Percentiles rank a stretch among this genome's conserved stretches.
Evolutionary conservation across 2,329 filamentous ascomycete species (phyloP).

Genomic region (Penicillium digitatum): DNA sequence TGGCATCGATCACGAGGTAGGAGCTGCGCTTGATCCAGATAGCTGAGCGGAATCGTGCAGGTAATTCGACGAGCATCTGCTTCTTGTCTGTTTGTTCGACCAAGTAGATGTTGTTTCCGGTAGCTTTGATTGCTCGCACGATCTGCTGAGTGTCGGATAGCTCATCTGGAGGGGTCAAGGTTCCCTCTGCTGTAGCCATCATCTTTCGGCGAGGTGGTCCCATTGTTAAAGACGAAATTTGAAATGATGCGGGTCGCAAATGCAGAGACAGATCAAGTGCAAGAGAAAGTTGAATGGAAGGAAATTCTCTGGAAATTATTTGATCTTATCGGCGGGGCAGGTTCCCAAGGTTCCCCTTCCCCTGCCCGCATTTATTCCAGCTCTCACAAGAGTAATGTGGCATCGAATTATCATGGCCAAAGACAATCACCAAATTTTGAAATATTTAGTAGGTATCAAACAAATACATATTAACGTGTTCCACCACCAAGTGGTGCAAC

Average conservation of each 20-base stretch:
- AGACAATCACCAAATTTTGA: too few species aligned
- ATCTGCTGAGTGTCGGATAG: slow-evolving; percentile 57
- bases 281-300: background rate
- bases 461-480: too few species aligned
- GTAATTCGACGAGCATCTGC: slow-evolving; percentile 72
- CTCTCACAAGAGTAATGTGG: background rate
- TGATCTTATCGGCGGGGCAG: slow-evolving; percentile 21
- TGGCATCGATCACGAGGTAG: slow-evolving; percentile 77
- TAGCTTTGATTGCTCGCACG: slow-evolving; percentile 72
- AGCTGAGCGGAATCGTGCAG: slow-evolving; percentile 79
- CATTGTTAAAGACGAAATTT: slow-evolving; percentile 47
- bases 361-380: background rate
- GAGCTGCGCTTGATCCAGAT: slow-evolving; percentile 91
- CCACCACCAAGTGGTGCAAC: too few species aligned
- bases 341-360: slow-evolving; percentile 4
- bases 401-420: background rate
- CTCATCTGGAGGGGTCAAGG: slow-evolving; percentile 56
- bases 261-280: background rate
- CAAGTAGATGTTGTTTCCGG: slow-evolving; percentile 84
- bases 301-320: slow-evolving; percentile 9
- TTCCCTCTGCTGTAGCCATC: slow-evolving; percentile 71
- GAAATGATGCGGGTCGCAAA: background rate
- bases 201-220: slow-evolving; percentile 71
- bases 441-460: too few species aligned
- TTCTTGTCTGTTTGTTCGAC: slow-evolving; percentile 67